These are phyloP conservation scores for Alternaria triticimaculans DNA, from an alignment of 2,329 filamentous ascomycete species.

Conservation along the genomic window DNA sequence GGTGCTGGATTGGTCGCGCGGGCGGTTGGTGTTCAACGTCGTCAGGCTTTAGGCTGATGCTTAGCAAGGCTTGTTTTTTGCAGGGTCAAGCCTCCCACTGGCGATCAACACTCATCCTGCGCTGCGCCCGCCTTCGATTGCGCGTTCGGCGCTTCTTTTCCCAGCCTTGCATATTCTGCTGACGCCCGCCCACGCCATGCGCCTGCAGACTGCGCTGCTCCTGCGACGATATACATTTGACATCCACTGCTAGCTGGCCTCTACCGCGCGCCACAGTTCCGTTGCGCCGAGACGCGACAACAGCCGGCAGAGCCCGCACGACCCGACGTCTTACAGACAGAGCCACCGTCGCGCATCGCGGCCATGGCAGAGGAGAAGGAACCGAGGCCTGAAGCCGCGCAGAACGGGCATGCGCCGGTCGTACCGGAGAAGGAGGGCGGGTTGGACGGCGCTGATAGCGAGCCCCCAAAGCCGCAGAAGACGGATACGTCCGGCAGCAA, in stretches of 20 bases:
- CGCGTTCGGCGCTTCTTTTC: conserved; percentile 5
- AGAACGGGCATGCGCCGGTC: conserved; percentile 21
- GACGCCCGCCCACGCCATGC: neutral
- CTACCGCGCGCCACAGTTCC: conserved; percentile 1
- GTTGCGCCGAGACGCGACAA: conserved; percentile 9
- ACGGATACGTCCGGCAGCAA: conserved; percentile 32
- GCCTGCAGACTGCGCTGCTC: neutral
- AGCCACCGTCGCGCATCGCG: conserved; percentile 10
- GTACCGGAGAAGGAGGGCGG: conserved; percentile 20
- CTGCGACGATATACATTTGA: neutral
- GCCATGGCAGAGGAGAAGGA: conserved; percentile 22
- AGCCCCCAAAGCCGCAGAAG: conserved; percentile 33
- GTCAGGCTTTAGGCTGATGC: conserved; percentile 8
- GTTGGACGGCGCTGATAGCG: conserved; percentile 10
- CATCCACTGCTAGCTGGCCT: neutral
- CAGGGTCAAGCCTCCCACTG: conserved; percentile 6
- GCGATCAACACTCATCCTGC: conserved; percentile 11
- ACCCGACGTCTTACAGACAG: neutral
- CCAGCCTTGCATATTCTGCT: neutral
- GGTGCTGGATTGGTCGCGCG: neutral
- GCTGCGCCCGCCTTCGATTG: conserved; percentile 20
- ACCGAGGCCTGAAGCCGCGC: conserved; percentile 6
- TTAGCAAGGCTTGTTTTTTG: conserved; percentile 29
- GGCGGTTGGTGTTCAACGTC: neutral
- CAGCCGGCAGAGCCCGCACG: neutral